A percentile compares a stretch with the other conserved stretches of the same genome.
Evolutionary conservation across 164 flowering plant genomes (phyloP).

Genomic region (Akebia trifoliata): DNA sequence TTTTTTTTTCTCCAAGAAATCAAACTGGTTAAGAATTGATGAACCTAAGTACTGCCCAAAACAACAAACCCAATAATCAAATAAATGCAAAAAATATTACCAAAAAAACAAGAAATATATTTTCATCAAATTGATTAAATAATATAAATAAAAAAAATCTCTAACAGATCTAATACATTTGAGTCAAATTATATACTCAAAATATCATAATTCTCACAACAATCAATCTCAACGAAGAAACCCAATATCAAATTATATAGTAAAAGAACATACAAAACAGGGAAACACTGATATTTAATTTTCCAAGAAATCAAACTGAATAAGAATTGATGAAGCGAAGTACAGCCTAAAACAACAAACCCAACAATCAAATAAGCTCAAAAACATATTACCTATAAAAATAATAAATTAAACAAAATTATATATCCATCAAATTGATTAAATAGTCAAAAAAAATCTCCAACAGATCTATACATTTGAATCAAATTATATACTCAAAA

Average conservation of each 20-base stretch:
- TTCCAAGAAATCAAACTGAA: not conserved
- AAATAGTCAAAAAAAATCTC: too few relatives aligned
- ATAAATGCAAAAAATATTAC: not conserved
- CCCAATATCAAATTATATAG: not conserved
- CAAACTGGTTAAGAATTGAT: too few relatives aligned
- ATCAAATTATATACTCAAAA: too few relatives aligned
- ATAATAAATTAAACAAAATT: not conserved
- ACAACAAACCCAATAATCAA: not conserved
- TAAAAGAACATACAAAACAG: not conserved
- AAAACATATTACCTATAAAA: not conserved
- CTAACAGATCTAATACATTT: not conserved
- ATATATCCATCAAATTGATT: too few relatives aligned
- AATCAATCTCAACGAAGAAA: not conserved
- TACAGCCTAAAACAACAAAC: constrained; percentile 57
- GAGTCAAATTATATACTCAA: not conserved
- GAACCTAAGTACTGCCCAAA: constrained; percentile 83
- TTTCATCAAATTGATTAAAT: not conserved
- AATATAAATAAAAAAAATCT: not conserved
- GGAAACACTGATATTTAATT: not conserved
- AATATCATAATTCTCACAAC: not conserved
- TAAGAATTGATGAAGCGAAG: too few relatives aligned
- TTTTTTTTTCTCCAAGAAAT: too few relatives aligned
- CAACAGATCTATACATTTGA: too few relatives aligned
- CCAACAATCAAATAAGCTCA: not conserved
- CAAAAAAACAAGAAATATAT: too few relatives aligned